These are phyloP conservation scores for Sorghum bicolor DNA, from an alignment of 176 grass and related monocot genomes.

Conservation along the genomic window Sorghum_bicolor_NCBIv3 NC_012875.2:60075001-60075500, in stretches of 20 bases:
- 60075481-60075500: neutral
- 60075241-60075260: neutral
- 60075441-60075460: neutral
- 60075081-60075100: neutral
- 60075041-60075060: neutral
- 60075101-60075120: neutral
- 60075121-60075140: neutral
- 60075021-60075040: neutral
- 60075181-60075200: neutral
- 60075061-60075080: neutral
- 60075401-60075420: neutral
- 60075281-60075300: slow-evolving; percentile 99
- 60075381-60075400: slow-evolving; percentile 31
- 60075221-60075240: neutral
- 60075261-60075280: neutral
- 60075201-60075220: neutral
- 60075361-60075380: slow-evolving; percentile 80
- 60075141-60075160: neutral
- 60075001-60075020: neutral
- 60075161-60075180: neutral
- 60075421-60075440: slow-evolving; percentile 48
- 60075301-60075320: slow-evolving; percentile 96
- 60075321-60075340: slow-evolving; percentile 47
- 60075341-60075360: slow-evolving; percentile 6
- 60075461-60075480: slow-evolving; percentile 5